Evolutionary conservation across 2,329 filamentous ascomycete species (phyloP).

Genomic region (Lecanicillium sp.): DNA sequence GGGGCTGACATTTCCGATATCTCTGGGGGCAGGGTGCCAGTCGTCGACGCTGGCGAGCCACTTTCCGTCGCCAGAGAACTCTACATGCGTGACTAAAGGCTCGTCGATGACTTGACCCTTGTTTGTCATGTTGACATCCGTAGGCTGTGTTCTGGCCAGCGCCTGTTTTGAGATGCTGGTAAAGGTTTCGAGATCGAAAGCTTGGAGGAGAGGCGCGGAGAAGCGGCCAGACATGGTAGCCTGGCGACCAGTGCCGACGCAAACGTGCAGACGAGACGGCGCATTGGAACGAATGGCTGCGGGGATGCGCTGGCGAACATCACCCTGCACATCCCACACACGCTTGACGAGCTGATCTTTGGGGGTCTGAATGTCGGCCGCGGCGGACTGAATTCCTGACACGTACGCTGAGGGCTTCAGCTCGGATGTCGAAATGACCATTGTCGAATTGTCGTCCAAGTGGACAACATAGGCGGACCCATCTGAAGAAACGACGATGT

Average conservation of each 20-base stretch:
- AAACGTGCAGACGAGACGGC: constrained; percentile 60
- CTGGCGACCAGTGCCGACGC: constrained; percentile 57
- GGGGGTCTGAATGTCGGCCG: constrained; percentile 43
- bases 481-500: constrained; percentile 70
- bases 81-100: constrained; percentile 69
- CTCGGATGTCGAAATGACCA: constrained; percentile 86
- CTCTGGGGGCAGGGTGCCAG: constrained; percentile 70
- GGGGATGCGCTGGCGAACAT: constrained; percentile 47
- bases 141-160: constrained; percentile 79
- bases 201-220: constrained; percentile 63
- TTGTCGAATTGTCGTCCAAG: constrained; percentile 85
- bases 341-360: constrained; percentile 49
- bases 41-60: constrained; percentile 92
- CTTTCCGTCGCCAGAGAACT: constrained; percentile 71
- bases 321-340: constrained; percentile 39
- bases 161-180: constrained; percentile 81
- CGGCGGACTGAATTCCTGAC: constrained; percentile 68
- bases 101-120: constrained; percentile 67
- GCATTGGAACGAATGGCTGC: constrained; percentile 57
- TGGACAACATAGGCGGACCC: constrained; percentile 80
- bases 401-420: constrained; percentile 79
- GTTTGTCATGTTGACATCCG: constrained; percentile 69
- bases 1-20: constrained; percentile 46
- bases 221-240: constrained; percentile 45
- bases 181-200: constrained; percentile 75